Conservation (phyloP, 306 rosid species). For the Alnus glutinosa region DNA sequence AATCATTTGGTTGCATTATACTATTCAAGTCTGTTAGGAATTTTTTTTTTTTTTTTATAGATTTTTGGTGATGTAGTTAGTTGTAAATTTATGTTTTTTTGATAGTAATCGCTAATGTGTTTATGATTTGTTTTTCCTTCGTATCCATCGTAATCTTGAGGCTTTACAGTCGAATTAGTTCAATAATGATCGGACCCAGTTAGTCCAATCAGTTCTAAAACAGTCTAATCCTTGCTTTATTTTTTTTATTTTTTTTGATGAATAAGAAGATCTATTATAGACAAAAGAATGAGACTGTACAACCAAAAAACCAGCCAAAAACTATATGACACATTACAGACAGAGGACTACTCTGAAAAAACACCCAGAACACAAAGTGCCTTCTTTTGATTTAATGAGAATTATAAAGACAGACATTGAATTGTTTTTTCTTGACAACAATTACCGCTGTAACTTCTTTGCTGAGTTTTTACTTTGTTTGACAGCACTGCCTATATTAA, state of each 20-base stretch:
- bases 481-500: slow-evolving; percentile 27
- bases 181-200: background rate
- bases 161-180: background rate
- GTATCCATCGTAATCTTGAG: background rate
- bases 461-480: background rate
- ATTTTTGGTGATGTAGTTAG: background rate
- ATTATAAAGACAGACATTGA: background rate
- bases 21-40: background rate
- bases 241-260: background rate
- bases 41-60: background rate
- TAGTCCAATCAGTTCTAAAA: background rate
- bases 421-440: too few relatives aligned
- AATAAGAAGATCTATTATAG: too few relatives aligned
- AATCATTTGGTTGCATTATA: background rate
- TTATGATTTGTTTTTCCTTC: background rate
- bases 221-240: background rate
- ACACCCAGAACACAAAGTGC: background rate
- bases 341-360: too few relatives aligned
- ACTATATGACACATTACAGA: too few relatives aligned
- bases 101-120: background rate
- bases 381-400: background rate
- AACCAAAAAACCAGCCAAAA: too few relatives aligned
- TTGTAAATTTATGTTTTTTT: background rate
- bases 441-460: background rate
- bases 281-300: too few relatives aligned